Percentiles rank a stretch among this genome's conserved stretches.
Conservation (phyloP, 73 alveolate genomes). For the Halteria grandinella region DNA sequence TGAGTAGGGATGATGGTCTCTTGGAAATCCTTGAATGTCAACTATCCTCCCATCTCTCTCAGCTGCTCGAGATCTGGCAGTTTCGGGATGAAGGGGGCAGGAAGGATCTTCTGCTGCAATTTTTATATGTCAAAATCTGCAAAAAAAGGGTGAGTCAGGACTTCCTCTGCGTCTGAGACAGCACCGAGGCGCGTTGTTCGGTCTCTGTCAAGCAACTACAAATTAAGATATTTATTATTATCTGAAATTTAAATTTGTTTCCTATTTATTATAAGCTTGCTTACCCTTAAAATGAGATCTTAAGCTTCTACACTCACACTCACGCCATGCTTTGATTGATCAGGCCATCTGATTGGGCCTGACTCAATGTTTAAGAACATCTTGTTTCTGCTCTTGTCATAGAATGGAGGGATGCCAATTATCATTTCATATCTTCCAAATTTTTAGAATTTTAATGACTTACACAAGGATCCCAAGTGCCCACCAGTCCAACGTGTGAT, state of each 20-base stretch:
- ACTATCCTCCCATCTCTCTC: not conserved
- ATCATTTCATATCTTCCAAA: conserved; percentile 64
- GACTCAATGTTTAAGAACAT: conserved; percentile 49
- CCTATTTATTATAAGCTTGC: not conserved
- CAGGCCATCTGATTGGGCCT: conserved; percentile 67
- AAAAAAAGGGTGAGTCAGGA: conserved; percentile 60
- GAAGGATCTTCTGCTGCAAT: not conserved
- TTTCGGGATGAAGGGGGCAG: conserved; percentile 45
- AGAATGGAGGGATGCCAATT: conserved; percentile 73
- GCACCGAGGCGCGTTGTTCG: conserved; percentile 48
- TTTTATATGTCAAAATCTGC: not conserved
- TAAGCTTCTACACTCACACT: conserved; percentile 31
- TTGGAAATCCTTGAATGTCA: conserved; percentile 21
- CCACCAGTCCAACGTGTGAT: conserved; percentile 74
- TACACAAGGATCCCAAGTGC: conserved; percentile 67
- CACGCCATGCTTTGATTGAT: conserved; percentile 59
- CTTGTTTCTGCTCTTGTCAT: conserved; percentile 47
- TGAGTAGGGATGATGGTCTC: conserved; percentile 22
- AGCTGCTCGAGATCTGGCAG: conserved; percentile 1
- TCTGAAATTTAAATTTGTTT: too few relatives aligned
- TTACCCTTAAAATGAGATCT: conserved; percentile 44
- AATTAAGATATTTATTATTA: not conserved
- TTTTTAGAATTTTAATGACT: not conserved
- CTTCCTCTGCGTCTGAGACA: conserved; percentile 29
- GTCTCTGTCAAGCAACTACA: conserved; percentile 49